A percentile compares a stretch with the other conserved stretches of the same genome.
Evolutionary conservation across 1,139 yeast species (phyloP).

Genomic region (Blastobotrys petasosporus): DNA sequence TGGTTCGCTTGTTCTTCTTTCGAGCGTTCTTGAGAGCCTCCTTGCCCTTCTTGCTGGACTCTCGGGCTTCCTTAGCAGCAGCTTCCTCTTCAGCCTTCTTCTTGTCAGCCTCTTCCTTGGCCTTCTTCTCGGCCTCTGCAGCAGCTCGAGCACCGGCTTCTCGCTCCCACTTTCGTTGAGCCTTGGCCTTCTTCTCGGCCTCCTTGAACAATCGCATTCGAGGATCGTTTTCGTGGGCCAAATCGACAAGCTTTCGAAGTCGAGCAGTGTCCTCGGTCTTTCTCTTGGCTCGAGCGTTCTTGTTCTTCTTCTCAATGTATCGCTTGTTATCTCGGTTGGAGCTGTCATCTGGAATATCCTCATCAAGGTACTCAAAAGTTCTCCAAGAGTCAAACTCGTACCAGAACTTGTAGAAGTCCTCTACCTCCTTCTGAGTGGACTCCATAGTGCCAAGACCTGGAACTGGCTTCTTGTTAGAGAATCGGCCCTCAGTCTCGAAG

Average conservation of each 20-base stretch:
- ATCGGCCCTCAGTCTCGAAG: conserved; percentile 83
- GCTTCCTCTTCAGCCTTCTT: conserved; percentile 76
- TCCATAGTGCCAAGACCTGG: conserved; percentile 70
- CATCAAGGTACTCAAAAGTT: conserved; percentile 95
- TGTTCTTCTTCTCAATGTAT: conserved; percentile 94
- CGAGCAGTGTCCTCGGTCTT: conserved; percentile 97
- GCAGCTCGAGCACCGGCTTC: conserved; percentile 97
- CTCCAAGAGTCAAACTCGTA: conserved; percentile 98
- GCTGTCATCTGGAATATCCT: conserved; percentile 98
- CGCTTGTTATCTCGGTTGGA: conserved; percentile 99
- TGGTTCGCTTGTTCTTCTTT: conserved; percentile 94
- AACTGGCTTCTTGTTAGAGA: conserved; percentile 85
- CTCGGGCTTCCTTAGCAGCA: conserved; percentile 48
- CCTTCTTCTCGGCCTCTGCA: conserved; percentile 77
- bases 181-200: conserved; percentile 91
- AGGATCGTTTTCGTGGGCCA: conserved; percentile 87
- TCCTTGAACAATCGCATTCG: conserved; percentile 92
- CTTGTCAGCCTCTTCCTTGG: conserved; percentile 80
- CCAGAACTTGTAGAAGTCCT: conserved; percentile 84
- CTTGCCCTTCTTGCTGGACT: conserved; percentile 80
- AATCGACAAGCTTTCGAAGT: conserved; percentile 76
- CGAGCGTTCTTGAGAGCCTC: conserved; percentile 96
- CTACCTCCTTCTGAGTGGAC: conserved; percentile 76
- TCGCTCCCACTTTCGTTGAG: conserved; percentile 92
- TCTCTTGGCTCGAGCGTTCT: conserved; percentile 93